Conservation (phyloP, 2,329 filamentous ascomycete genomes). For the Arthrobotrys sinensis region DNA sequence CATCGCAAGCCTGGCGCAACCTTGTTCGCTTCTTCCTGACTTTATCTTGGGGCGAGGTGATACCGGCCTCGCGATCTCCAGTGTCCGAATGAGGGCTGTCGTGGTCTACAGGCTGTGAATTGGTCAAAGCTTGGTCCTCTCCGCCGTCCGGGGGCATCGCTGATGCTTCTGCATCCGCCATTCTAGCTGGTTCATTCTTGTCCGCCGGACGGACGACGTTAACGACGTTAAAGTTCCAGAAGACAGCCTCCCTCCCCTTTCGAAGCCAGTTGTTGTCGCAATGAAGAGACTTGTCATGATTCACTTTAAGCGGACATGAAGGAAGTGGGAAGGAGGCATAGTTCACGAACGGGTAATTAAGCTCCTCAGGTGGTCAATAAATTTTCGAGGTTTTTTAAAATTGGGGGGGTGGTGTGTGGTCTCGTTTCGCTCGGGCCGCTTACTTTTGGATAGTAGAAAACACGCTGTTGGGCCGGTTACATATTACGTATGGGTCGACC, state of each 20-base stretch:
- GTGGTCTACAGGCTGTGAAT: constrained; percentile 54
- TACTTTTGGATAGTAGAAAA: constrained; percentile 38
- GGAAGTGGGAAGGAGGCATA: constrained; percentile 59
- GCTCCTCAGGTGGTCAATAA: constrained; percentile 60
- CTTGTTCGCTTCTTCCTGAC: constrained; percentile 59
- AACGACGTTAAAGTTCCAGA: constrained; percentile 37
- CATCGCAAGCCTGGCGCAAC: constrained; percentile 60
- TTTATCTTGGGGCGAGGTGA: constrained; percentile 54
- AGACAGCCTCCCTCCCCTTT: constrained; percentile 61
- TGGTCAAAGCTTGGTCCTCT: constrained; percentile 46
- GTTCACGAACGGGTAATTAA: constrained; percentile 62
- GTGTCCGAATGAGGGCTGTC: constrained; percentile 59
- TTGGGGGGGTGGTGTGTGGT: constrained; percentile 56
- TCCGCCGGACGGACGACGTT: constrained; percentile 52
- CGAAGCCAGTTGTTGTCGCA: constrained; percentile 58
- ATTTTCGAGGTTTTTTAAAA: constrained; percentile 55
- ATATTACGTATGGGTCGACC: constrained; percentile 57
- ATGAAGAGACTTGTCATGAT: constrained; percentile 61
- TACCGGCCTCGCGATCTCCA: constrained; percentile 54
- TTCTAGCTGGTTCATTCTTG: constrained; percentile 60
- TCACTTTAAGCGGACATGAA: constrained; percentile 58
- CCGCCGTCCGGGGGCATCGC: constrained; percentile 55
- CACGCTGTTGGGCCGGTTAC: constrained; percentile 36
- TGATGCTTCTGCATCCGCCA: constrained; percentile 61
- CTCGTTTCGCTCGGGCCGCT: constrained; percentile 61